These are phyloP conservation scores for Argentina anserina DNA, from an alignment of 306 rosid species.

Conservation along the genomic window DNA sequence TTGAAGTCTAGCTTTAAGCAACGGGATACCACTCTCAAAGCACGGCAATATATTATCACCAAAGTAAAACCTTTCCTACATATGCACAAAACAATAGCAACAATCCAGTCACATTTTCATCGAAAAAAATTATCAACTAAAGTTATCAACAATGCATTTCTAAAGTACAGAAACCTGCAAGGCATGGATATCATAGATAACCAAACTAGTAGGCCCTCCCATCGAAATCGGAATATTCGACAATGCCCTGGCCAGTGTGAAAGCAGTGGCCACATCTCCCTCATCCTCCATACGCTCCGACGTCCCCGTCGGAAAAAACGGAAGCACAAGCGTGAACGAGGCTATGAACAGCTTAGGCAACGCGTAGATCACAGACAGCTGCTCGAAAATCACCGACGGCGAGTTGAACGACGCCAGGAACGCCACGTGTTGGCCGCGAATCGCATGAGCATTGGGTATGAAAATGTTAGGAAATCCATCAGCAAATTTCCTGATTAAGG, in stretches of 20 bases:
- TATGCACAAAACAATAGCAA: conserved; percentile 22
- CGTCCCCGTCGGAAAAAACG: conserved; percentile 94
- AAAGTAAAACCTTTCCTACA: conserved; percentile 92
- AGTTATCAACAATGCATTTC: too few relatives aligned
- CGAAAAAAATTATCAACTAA: not conserved
- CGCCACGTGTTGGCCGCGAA: conserved; percentile 92
- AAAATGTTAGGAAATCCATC: conserved; percentile 97
- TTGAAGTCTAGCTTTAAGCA: conserved; percentile 83
- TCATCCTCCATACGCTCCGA: conserved; percentile 98
- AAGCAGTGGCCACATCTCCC: conserved; percentile 97
- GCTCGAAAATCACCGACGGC: conserved; percentile 91
- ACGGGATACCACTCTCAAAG: conserved; percentile 95
- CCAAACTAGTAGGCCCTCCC: conserved; percentile 97
- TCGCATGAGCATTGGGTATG: conserved; percentile 92
- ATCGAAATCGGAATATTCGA: conserved; percentile 91
- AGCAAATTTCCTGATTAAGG: conserved; percentile 64
- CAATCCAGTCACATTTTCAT: conserved; percentile 6
- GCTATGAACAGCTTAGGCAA: conserved; percentile 84
- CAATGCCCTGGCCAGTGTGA: conserved; percentile 89
- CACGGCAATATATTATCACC: conserved; percentile 95
- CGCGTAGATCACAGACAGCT: conserved; percentile 89
- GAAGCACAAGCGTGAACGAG: conserved; percentile 91
- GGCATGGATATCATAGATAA: conserved; percentile 94
- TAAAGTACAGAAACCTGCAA: conserved; percentile 65
- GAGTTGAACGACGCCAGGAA: conserved; percentile 95